Base-by-base conservation (phyloP, 2,329 filamentous ascomycete species). In the Didymosphaeria variabile region DNA sequence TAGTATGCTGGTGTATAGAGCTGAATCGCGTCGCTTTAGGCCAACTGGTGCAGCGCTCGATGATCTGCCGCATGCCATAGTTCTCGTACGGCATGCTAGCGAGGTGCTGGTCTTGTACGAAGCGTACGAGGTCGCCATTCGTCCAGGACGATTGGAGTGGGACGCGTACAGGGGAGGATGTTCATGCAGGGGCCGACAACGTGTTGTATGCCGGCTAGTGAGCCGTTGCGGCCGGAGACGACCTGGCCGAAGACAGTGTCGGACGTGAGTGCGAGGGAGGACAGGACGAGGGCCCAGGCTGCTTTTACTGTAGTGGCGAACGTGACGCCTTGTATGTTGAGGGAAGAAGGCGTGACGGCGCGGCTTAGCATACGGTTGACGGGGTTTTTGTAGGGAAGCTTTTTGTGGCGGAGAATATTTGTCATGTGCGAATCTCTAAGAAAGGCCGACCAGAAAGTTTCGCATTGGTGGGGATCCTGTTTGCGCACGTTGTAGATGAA, bases 121-220 rank as follows among this genome's bases (percentile, higher is more conserved):
- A 47, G 19, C 38, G 55, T 5, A 59, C 5, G 26, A 65, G 58
- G 15, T 63, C 55, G 21, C 17, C 15, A 19, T 40, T 32, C 17
- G 60, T 51, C 15, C 17, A 47, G 4, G 19, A 36, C 12, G 45
- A 29, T 21, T 49, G 34, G 1, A 58, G 10, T 1, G 47, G 58
- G 0, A 74, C 71, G 1, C 75, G 70, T 8, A 79, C 74, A n/a
- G 64, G 94, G 97, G 74, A 91, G 87, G 73, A 97, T 97, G 89
- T 93, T 97, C 75, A 97, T 86, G 77, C 94, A 94, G 61, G 94
- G 94, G 63, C 93, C 94, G 75, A 98, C 97, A 85, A 98, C 96
- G 81, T 97, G 93, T 79, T 93, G 96, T 87, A 76, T 63, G 2
- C 64, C 67, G 3, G 50, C 26, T 1, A 61, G 44, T 2, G 58